Conservation (phyloP, 768 basidiomycete species). For the Podaxis sp. region DNA sequence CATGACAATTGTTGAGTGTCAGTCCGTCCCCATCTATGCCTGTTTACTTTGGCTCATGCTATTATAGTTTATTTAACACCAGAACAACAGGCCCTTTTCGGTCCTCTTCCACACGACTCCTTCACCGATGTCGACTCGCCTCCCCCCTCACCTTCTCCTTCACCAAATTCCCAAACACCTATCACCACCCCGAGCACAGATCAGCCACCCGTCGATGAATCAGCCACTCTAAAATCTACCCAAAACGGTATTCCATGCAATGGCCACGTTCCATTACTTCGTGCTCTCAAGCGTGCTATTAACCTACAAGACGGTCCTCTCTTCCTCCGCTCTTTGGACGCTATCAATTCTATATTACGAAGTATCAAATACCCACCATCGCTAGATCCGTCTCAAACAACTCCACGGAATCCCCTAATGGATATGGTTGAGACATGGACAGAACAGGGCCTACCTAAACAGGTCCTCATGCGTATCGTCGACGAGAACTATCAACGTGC, state of each 20-base stretch:
- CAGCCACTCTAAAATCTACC: conserved; percentile 31
- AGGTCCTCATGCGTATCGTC: conserved; percentile 71
- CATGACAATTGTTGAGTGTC: conserved; percentile 72
- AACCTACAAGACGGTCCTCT: conserved; percentile 69
- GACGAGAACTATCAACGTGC: conserved; percentile 93
- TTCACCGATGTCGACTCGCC: conserved; percentile 40
- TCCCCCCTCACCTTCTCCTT: conserved; percentile 31
- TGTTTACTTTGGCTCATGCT: background rate
- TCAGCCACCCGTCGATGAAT: conserved; percentile 28
- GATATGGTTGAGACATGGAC: conserved; percentile 50
- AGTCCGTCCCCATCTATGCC: conserved; percentile 19
- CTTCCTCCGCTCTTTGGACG: conserved; percentile 61
- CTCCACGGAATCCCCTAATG: conserved; percentile 49
- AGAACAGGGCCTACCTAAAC: conserved; percentile 54
- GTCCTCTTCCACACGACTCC: conserved; percentile 56
- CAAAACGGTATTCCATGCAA: conserved; percentile 24
- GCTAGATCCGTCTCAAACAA: conserved; percentile 48
- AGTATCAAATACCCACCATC: conserved; percentile 63
- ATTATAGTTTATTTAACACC: conserved; percentile 59
- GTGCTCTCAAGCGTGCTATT: conserved; percentile 68
- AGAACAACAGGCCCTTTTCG: conserved; percentile 64
- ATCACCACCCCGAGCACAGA: conserved; percentile 27
- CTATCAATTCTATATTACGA: conserved; percentile 62
- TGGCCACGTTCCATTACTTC: conserved; percentile 40
- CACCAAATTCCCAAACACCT: conserved; percentile 34